Evolutionary conservation across 1,284 basidiomycete genomes (phyloP), one percentile per base, ranked within the genome.

Genomic region (Tilletia horrida): DNA sequence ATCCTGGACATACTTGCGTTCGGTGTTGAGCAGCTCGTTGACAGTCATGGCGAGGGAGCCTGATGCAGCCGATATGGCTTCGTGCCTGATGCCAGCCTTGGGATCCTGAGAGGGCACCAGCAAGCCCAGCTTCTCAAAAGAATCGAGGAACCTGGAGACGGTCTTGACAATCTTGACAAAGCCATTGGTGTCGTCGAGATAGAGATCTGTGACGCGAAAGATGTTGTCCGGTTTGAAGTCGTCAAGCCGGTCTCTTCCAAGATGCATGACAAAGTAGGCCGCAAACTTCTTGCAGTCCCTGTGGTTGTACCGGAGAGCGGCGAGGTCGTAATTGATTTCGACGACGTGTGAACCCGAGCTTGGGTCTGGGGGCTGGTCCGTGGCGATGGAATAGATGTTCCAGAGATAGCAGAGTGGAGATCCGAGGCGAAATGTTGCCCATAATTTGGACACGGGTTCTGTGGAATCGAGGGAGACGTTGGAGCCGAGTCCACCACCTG

Each of bases 1-100:
- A 84, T 98, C 95, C 83, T 95, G 91, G 18, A 99, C 95, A 83
- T 95, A 98, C 84, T 96, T 97, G 65, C 95, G 88, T 83, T 99
- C 96, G 2, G 92, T 94, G 81, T 93, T 91, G 63, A 96, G 88
- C 74, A 95, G 88, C 83, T 96, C 93, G 73, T 87, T 86, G 66
- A 93, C 87, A 71, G 92, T 90, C 74, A 91, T 89, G 73, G 87
- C 88, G 81, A 18, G 88, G 83, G 43, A 84, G 78, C 21, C 82
- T 3, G 25, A 69, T 63, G 65, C 75, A 63, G 11, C 84, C 78
- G 29, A 82, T 77, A 61, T 64, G 69, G 65, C 25, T 27, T 44
- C 48, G 11, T 40, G 27, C 18, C 13, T 16, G 43, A 63, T 66
- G 42, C 66, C 48, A 18, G 62, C 59, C 23, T 64, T 62, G 23